phyloP scores from a whole-genome alignment of 169 alveolate genomes.

The Prorocentrum cordatum region DNA sequence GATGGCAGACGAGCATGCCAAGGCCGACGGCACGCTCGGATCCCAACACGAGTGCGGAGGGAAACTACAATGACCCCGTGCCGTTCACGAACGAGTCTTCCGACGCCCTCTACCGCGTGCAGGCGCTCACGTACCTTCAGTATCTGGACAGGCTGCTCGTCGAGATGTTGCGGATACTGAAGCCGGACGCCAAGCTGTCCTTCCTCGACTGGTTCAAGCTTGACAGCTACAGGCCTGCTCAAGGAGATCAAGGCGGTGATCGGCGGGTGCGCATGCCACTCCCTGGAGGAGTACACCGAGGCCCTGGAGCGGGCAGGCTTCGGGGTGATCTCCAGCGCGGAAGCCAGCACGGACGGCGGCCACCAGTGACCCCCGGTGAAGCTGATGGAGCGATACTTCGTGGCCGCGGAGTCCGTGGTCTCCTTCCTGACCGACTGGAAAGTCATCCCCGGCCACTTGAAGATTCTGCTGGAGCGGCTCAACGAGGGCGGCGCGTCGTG shows the following conservation, averaged over 20 bases:
- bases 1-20: conserved; percentile 41
- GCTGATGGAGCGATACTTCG: conserved; percentile 4
- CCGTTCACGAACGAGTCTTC: conserved; percentile 37
- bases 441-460: not conserved
- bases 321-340: conserved; percentile 1
- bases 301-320: conserved; percentile 24
- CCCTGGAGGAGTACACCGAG: not conserved
- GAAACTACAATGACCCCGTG: conserved; percentile 52
- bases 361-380: conserved; percentile 21
- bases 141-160: not conserved
- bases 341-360: conserved; percentile 33
- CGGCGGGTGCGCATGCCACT: conserved; percentile 46
- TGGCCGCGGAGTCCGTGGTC: not conserved
- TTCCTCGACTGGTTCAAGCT: conserved; percentile 35
- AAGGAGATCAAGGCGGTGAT: conserved; percentile 14
- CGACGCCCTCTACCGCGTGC: conserved; percentile 29
- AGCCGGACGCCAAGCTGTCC: conserved; percentile 21
- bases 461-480: conserved; percentile 23
- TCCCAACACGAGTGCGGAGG: not conserved
- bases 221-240: not conserved
- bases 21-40: not conserved
- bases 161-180: conserved; percentile 36
- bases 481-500: conserved; percentile 15
- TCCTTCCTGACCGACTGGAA: not conserved
- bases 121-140: conserved; percentile 11